These are phyloP conservation scores for Linaria vulgaris DNA, from an alignment of 257 asterid species.

Conservation along the genomic window DNA sequence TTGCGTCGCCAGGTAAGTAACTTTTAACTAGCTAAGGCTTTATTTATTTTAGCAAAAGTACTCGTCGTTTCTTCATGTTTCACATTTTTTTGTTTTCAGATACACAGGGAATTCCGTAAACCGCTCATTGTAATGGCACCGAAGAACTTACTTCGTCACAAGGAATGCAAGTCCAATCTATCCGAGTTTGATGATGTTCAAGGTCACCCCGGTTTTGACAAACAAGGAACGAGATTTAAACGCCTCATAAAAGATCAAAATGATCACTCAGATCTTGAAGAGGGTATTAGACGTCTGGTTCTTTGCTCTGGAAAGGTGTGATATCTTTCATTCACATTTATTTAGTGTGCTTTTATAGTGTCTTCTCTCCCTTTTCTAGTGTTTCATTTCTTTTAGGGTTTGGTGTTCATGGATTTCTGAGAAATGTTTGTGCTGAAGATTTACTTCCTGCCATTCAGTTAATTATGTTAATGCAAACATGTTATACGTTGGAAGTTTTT, in stretches of 20 bases:
- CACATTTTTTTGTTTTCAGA: slow-evolving; percentile 36
- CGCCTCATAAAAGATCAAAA: slow-evolving; percentile 92
- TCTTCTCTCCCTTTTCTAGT: neutral
- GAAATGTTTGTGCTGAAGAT: neutral
- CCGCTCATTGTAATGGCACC: slow-evolving; percentile 97
- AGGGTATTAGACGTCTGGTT: slow-evolving; percentile 76
- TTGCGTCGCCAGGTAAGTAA: slow-evolving; percentile 91
- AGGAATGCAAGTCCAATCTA: slow-evolving; percentile 87
- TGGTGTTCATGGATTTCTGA: neutral
- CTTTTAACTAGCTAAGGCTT: slow-evolving; percentile 14
- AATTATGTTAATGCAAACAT: neutral
- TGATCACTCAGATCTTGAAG: slow-evolving; percentile 73
- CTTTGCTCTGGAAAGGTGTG: slow-evolving; percentile 97
- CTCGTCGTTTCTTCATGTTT: slow-evolving; percentile 27
- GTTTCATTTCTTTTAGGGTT: neutral
- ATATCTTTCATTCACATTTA: slow-evolving; percentile 11
- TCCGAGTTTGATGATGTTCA: slow-evolving; percentile 91
- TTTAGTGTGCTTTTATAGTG: neutral
- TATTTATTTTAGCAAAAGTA: neutral
- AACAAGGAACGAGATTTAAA: slow-evolving; percentile 96
- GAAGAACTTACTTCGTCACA: slow-evolving; percentile 92
- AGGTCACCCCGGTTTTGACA: slow-evolving; percentile 98
- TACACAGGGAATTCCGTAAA: slow-evolving; percentile 91
- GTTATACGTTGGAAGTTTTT: neutral
- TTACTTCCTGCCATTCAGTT: neutral